Percentiles rank a stretch among this genome's conserved stretches.
phyloP scores from a whole-genome alignment of 495 filamentous ascomycete species.

The Parathielavia hyrcaniae region DNA sequence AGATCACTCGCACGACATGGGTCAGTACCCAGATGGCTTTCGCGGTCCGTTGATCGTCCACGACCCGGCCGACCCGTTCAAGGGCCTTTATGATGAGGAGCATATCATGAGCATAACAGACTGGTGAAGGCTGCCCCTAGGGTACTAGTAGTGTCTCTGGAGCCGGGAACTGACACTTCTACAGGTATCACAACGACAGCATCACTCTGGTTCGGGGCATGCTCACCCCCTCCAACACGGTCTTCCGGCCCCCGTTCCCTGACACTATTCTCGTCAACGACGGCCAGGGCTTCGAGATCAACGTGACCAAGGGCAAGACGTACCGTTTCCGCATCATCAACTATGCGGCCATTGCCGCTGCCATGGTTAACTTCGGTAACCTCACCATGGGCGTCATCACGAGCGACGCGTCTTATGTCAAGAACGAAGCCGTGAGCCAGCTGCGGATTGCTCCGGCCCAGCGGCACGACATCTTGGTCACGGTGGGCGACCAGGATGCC shows the following conservation, averaged over 20 bases:
- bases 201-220: slow-evolving; percentile 49
- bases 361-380: slow-evolving; percentile 58
- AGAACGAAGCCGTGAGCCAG: slow-evolving; percentile 31
- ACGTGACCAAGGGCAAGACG: slow-evolving; percentile 62
- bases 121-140: slow-evolving; percentile 42
- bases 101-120: slow-evolving; percentile 53
- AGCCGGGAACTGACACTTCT: slow-evolving; percentile 18
- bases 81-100: slow-evolving; percentile 62
- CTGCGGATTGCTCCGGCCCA: slow-evolving; percentile 54
- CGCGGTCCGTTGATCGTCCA: slow-evolving; percentile 67
- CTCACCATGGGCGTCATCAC: slow-evolving; percentile 56
- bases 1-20: slow-evolving; percentile 67
- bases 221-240: slow-evolving; percentile 47
- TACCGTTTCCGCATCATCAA: slow-evolving; percentile 73
- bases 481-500: slow-evolving; percentile 25
- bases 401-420: slow-evolving; percentile 42
- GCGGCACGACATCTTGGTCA: slow-evolving; percentile 56
- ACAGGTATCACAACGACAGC: slow-evolving; percentile 56
- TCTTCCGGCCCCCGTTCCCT: slow-evolving; percentile 54
- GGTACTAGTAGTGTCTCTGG: no score
- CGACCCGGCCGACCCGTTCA: slow-evolving; percentile 57
- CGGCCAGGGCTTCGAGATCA: slow-evolving; percentile 48
- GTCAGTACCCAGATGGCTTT: slow-evolving; percentile 72
- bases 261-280: slow-evolving; percentile 63
- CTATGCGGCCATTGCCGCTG: slow-evolving; percentile 56